Conservation (phyloP, 208 protist species). For the Endotrypanum monterogeii region DNA sequence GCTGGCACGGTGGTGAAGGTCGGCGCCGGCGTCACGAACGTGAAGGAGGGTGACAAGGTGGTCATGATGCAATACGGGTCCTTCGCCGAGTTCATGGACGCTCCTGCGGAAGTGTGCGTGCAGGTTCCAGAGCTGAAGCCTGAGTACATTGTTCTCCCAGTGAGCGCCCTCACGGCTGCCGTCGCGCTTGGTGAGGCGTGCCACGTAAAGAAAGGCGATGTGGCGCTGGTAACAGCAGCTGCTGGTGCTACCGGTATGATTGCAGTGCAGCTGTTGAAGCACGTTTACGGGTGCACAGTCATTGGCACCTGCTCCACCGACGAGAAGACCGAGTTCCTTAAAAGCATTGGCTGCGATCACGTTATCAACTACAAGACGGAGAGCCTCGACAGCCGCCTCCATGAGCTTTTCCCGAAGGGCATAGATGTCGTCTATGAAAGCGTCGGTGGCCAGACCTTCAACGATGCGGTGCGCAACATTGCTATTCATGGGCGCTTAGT, state of each 20-base stretch:
- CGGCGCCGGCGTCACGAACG: constrained; percentile 38
- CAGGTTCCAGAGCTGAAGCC: constrained; percentile 45
- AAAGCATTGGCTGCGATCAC: constrained; percentile 76
- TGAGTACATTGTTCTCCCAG: constrained; percentile 25
- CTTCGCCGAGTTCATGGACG: constrained; percentile 54
- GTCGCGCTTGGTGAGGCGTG: constrained; percentile 61
- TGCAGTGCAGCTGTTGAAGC: constrained; percentile 90
- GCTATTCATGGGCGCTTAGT: constrained; percentile 67
- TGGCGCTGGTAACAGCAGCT: constrained; percentile 84
- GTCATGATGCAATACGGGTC: constrained; percentile 48
- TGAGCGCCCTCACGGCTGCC: constrained; percentile 73
- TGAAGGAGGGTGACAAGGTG: constrained; percentile 47
- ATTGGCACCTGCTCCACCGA: constrained; percentile 84
- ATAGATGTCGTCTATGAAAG: constrained; percentile 88
- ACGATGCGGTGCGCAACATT: constrained; percentile 68
- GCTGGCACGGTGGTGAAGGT: constrained; percentile 59
- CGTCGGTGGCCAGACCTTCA: constrained; percentile 79
- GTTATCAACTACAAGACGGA: constrained; percentile 88
- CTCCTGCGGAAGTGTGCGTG: constrained; percentile 27
- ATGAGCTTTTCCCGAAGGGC: constrained; percentile 62
- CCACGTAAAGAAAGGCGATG: constrained; percentile 40
- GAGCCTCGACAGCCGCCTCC: constrained; percentile 46
- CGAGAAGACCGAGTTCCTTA: constrained; percentile 77
- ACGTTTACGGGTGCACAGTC: constrained; percentile 76
- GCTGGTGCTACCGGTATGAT: constrained; percentile 87